These are phyloP conservation scores for Phialophora tarda DNA, from an alignment of 2,329 filamentous ascomycete species.

Conservation along the genomic window DNA sequence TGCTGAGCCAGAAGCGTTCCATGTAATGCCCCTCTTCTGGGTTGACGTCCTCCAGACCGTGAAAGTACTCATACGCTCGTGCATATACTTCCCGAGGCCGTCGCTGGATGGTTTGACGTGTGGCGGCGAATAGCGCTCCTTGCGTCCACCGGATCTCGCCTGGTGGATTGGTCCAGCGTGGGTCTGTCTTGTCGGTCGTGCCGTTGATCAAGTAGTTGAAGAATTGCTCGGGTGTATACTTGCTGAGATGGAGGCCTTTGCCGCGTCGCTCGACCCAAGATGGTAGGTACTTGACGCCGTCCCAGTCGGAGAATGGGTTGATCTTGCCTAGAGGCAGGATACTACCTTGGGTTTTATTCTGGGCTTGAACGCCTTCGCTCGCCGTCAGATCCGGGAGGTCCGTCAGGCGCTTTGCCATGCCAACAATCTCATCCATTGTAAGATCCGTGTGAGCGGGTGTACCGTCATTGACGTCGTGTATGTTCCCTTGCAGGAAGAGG, in stretches of 20 bases:
- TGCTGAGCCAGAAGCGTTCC: conserved; percentile 36
- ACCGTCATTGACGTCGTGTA: conserved; percentile 32
- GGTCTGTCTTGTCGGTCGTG: conserved; percentile 5
- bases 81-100: conserved; percentile 27
- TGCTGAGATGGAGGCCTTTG: conserved; percentile 14
- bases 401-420: conserved; percentile 24
- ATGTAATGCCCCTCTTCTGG: conserved; percentile 37
- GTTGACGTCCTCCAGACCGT: conserved; percentile 31
- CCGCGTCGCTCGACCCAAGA: conserved; percentile 33
- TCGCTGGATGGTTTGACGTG: conserved; percentile 30
- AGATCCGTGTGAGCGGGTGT: conserved; percentile 29
- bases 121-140: conserved; percentile 35
- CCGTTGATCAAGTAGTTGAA: conserved; percentile 29
- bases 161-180: conserved; percentile 9
- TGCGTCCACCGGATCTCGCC: conserved; percentile 32
- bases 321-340: conserved; percentile 28
- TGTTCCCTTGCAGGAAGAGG: conserved; percentile 40
- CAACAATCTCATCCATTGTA: conserved; percentile 25
- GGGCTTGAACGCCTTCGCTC: background rate
- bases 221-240: conserved; percentile 30
- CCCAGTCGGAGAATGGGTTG: conserved; percentile 23
- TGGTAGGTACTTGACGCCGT: conserved; percentile 26
- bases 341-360: conserved; percentile 26
- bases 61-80: conserved; percentile 26
- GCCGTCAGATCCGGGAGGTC: conserved; percentile 1